Evolutionary conservation across 331 rosid species (phyloP).

Genomic region (Quercus phellos): DNA sequence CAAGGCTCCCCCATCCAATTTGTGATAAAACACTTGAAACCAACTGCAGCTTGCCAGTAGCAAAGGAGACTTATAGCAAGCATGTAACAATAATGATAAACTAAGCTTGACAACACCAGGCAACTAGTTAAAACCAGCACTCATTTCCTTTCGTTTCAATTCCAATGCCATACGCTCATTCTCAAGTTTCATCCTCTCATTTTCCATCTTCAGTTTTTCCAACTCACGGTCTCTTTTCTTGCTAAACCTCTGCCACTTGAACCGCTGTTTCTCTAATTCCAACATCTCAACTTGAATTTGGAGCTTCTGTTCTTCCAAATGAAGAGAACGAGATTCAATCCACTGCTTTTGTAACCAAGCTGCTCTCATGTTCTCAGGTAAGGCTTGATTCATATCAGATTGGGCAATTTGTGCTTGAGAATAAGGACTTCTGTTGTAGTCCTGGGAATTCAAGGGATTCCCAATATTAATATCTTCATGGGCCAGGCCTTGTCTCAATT

Average conservation of each 20-base stretch:
- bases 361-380: slow-evolving; percentile 48
- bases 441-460: slow-evolving; percentile 41
- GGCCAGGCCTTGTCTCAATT: slow-evolving; percentile 42
- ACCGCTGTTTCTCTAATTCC: slow-evolving; percentile 69
- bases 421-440: slow-evolving; percentile 39
- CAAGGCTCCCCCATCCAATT: slow-evolving; percentile 27
- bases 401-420: slow-evolving; percentile 38
- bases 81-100: slow-evolving; percentile 5
- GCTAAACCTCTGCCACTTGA: slow-evolving; percentile 76
- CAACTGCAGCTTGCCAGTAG: slow-evolving; percentile 20
- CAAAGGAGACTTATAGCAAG: not conserved
- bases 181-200: slow-evolving; percentile 81
- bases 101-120: slow-evolving; percentile 13
- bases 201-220: slow-evolving; percentile 76
- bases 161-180: slow-evolving; percentile 67
- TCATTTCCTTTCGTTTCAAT: slow-evolving; percentile 61
- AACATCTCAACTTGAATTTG: slow-evolving; percentile 69
- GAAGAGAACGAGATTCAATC: slow-evolving; percentile 62
- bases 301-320: slow-evolving; percentile 80
- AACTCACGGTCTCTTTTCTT: slow-evolving; percentile 74
- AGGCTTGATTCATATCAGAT: slow-evolving; percentile 45
- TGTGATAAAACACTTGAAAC: slow-evolving; percentile 19
- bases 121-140: slow-evolving; percentile 43
- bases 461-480: slow-evolving; percentile 45
- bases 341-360: slow-evolving; percentile 64